Percentiles rank a stretch among this genome's conserved stretches.
phyloP scores from a whole-genome alignment of 352 stramenopile genomes.

The Phytophthora multivora region DNA sequence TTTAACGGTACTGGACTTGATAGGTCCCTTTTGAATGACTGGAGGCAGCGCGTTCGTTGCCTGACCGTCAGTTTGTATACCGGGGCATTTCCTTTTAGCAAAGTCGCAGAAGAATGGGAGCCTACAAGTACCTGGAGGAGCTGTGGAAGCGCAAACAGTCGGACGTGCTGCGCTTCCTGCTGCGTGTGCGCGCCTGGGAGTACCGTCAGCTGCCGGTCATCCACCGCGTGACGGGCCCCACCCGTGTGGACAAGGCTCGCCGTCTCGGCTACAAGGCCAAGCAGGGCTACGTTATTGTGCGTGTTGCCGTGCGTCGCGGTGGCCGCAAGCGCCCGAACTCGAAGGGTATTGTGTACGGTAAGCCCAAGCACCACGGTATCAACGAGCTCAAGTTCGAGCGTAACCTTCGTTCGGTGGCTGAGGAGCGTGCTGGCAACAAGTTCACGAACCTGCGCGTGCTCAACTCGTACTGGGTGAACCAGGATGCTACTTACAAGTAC shows the following conservation, averaged over 20 bases:
- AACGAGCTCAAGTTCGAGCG: slow-evolving; percentile 99
- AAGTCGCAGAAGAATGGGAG: slow-evolving; percentile 93
- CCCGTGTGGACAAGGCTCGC: slow-evolving; percentile 99
- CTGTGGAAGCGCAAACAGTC: slow-evolving; percentile 99
- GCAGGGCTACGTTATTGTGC: slow-evolving; percentile 98
- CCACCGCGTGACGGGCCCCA: slow-evolving; percentile 93
- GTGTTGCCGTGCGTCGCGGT: slow-evolving; percentile 97
- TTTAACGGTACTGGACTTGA: neutral
- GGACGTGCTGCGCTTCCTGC: slow-evolving; percentile 99
- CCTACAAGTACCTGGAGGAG: slow-evolving; percentile 99
- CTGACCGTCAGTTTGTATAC: neutral
- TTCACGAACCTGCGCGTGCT: slow-evolving; percentile 99
- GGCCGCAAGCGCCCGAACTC: slow-evolving; percentile 99
- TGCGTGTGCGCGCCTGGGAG: slow-evolving; percentile 97
- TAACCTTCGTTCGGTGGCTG: slow-evolving; percentile 97
- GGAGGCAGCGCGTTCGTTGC: neutral
- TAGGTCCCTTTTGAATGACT: slow-evolving; percentile 12
- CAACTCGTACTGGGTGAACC: slow-evolving; percentile 99
- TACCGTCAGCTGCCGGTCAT: slow-evolving; percentile 99
- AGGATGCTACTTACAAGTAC: slow-evolving; percentile 99
- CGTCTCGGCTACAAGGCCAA: slow-evolving; percentile 99
- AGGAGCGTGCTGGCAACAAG: slow-evolving; percentile 98
- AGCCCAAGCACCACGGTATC: slow-evolving; percentile 99
- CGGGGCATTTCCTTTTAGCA: slow-evolving; percentile 40
- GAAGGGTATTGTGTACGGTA: slow-evolving; percentile 99